Evolutionary conservation across 371 early-diverging fungal species (phyloP), one percentile per base, ranked within the genome.

Genomic region (Vairimorpha apis): DNA sequence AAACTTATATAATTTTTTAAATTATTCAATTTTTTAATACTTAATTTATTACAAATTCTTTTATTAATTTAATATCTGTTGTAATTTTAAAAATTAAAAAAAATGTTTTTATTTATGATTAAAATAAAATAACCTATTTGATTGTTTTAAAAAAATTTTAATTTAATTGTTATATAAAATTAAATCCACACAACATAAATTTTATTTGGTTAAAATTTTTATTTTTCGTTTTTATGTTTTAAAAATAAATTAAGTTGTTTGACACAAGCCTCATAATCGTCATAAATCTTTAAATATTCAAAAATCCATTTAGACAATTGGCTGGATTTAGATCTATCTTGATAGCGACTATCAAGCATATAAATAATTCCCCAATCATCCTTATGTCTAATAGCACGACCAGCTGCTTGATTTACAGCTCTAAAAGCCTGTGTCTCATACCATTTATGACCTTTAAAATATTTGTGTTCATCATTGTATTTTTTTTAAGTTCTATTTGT

Each of bases 391-490:
- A 95, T 88, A 64, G 89, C 90, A 56, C 95, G 83, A 13, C 95
- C 95, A 13, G 94, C 76, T 0, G 94, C 95, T 81, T 95, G 95
- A 76, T 94, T 95, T 44, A 91, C 88, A 2, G 95, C 92, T 37
- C 92, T 83, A 51, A 85, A 89, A 0, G 94, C 94, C 79, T 93
- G 92, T 16, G 86, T 86, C 14, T 86, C 81, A 75, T 94, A 94
- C 92, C 92, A 91, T 18, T 83, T 79, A 7, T 79, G 60, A 0
- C 91, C 91, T 29, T 77, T 74, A 29, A 63, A 75, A 25, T 58
- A 41, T 64, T 71, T 67, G 68, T 68, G 51, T 62, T 53, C 59
- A 72, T 86, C 84, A 64, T 85, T 86, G 75, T 86, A 89, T 69
- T 87, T 81, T 65, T 86, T 76, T 89, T 89, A 16, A 88, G 74